Evolutionary conservation across 345 rosid species (phyloP).

Genomic region (Citrus australasica): DNA sequence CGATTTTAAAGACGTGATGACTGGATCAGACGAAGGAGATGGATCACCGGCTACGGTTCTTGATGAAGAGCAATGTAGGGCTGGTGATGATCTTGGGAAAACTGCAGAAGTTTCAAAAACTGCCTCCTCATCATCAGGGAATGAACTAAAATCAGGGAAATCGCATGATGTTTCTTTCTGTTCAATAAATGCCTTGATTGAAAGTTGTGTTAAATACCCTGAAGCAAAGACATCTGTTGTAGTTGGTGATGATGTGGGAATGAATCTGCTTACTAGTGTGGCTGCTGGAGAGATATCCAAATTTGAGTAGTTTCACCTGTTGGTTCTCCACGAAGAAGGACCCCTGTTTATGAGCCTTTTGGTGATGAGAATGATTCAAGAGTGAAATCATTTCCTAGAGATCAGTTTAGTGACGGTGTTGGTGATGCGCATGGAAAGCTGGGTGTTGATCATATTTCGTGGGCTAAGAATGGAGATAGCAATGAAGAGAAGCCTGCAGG

Average conservation of each 20-base stretch:
- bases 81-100: constrained; percentile 41
- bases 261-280: constrained; percentile 92
- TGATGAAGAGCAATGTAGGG: constrained; percentile 40
- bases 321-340: constrained; percentile 44
- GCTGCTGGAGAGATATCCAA: constrained; percentile 85
- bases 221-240: constrained; percentile 52
- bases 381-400: constrained; percentile 24
- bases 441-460: constrained; percentile 10
- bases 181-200: constrained; percentile 80
- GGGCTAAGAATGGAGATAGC: constrained; percentile 26
- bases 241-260: constrained; percentile 77
- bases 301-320: constrained; percentile 51
- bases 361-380: constrained; percentile 33
- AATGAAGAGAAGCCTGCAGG: constrained; percentile 24
- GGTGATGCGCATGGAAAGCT: constrained; percentile 32
- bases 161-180: constrained; percentile 53
- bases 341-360: constrained; percentile 30
- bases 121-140: constrained; percentile 35
- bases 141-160: constrained; percentile 44
- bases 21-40: constrained; percentile 47
- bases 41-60: constrained; percentile 41
- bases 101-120: constrained; percentile 36
- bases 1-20: constrained; percentile 49
- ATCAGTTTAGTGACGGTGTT: constrained; percentile 24
- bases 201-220: constrained; percentile 74